A percentile compares a stretch with the other conserved stretches of the same genome.
These are phyloP conservation scores for Aspergillus fructus DNA, from an alignment of 2,329 filamentous ascomycete genomes.

Conservation along the genomic window DNA sequence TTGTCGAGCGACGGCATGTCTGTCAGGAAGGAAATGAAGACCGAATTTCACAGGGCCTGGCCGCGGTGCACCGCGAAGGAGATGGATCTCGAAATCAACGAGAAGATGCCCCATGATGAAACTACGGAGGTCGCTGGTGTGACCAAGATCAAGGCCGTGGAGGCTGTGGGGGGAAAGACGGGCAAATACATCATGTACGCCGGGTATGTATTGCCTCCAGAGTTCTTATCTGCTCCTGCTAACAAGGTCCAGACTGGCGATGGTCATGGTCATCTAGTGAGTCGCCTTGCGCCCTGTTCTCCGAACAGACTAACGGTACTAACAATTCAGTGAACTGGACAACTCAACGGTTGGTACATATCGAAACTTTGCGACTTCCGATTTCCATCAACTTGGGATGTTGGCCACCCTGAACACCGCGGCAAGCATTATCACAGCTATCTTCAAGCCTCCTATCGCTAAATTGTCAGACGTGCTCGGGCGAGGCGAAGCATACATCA, in stretches of 20 bases:
- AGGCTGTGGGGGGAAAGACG: conserved; percentile 30
- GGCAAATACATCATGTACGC: conserved; percentile 30
- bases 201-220: conserved; percentile 19
- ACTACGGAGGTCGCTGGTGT: conserved; percentile 20
- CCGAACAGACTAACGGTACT: background rate
- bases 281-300: background rate
- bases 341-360: conserved; percentile 40
- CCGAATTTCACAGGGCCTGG: background rate
- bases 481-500: conserved; percentile 38
- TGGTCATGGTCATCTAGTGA: conserved; percentile 34
- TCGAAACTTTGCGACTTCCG: conserved; percentile 42
- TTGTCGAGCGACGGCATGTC: conserved; percentile 4
- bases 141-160: conserved; percentile 30
- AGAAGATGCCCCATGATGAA: background rate
- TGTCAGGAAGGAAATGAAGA: conserved; percentile 1
- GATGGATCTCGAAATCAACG: conserved; percentile 8
- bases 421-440: conserved; percentile 38
- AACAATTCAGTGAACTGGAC: conserved; percentile 33
- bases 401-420: conserved; percentile 38
- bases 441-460: conserved; percentile 43
- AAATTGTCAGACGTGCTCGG: conserved; percentile 46
- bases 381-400: conserved; percentile 38
- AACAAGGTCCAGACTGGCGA: conserved; percentile 22
- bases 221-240: background rate
- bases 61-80: conserved; percentile 10